Conservation (phyloP, 129 eudicot genomes). For the Chrysanthemum lavandulifolium region DNA sequence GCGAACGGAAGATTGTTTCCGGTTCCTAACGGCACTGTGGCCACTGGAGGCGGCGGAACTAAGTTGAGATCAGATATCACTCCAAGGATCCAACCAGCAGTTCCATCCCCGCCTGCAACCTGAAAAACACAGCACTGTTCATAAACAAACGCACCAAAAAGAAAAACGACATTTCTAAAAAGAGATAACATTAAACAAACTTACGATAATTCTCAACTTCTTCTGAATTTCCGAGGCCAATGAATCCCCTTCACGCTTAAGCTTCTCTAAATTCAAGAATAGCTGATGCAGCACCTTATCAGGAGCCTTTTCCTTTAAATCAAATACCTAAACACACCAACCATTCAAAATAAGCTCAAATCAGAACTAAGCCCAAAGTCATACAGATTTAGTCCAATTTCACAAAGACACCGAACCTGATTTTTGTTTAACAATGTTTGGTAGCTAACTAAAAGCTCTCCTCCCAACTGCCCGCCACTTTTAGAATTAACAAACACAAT, state of each 20-base stretch:
- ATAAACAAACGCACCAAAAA: slow-evolving; percentile 1
- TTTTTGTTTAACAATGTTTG: slow-evolving; percentile 59
- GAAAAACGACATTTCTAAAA: background rate
- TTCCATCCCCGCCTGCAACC: slow-evolving; percentile 99
- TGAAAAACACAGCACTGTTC: slow-evolving; percentile 17
- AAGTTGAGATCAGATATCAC: slow-evolving; percentile 75
- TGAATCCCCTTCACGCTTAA: slow-evolving; percentile 53
- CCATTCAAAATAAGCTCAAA: slow-evolving; percentile 14
- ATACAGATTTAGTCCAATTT: background rate
- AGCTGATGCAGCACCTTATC: slow-evolving; percentile 61
- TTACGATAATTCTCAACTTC: slow-evolving; percentile 56
- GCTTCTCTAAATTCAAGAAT: slow-evolving; percentile 67
- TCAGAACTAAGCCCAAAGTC: background rate
- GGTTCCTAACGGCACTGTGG: slow-evolving; percentile 90
- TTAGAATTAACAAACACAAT: slow-evolving; percentile 68
- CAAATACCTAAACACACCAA: slow-evolving; percentile 59
- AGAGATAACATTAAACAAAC: slow-evolving; percentile 3
- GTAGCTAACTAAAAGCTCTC: slow-evolving; percentile 62
- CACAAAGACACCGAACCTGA: slow-evolving; percentile 46
- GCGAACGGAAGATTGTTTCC: slow-evolving; percentile 96
- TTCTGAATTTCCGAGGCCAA: slow-evolving; percentile 52
- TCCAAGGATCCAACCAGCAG: slow-evolving; percentile 98
- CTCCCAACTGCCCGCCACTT: slow-evolving; percentile 92
- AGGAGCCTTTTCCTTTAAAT: slow-evolving; percentile 68
- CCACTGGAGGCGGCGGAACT: slow-evolving; percentile 73